Conservation (phyloP, 75 land plant species). For the Pinus albicaulis region DNA sequence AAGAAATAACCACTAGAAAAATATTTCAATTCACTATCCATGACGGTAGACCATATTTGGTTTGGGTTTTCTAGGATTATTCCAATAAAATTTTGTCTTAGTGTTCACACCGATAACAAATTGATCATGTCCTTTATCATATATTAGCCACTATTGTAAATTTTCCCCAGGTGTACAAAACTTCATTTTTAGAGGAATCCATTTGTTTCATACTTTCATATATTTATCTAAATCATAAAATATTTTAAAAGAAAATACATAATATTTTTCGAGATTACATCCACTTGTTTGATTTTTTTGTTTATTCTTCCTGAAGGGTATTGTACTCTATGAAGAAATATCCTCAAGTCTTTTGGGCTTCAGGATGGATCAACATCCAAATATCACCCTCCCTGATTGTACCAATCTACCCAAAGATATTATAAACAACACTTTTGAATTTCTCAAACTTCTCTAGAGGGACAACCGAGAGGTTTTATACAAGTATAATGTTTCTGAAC, state of each 20-base stretch:
- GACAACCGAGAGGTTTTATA: constrained; percentile 82
- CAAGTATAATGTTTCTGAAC: constrained; percentile 68
- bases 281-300: constrained; percentile 79
- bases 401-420: constrained; percentile 89
- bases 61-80: constrained; percentile 49
- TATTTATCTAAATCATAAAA: constrained; percentile 91
- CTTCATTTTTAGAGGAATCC: constrained; percentile 80
- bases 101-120: constrained; percentile 79
- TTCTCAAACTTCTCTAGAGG: constrained; percentile 82
- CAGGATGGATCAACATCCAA: constrained; percentile 74
- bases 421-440: constrained; percentile 78
- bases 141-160: constrained; percentile 77
- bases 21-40: constrained; percentile 87
- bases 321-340: constrained; percentile 87
- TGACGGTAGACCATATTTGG: constrained; percentile 74
- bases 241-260: constrained; percentile 80
- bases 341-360: constrained; percentile 67
- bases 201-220: constrained; percentile 83
- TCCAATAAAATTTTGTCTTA: constrained; percentile 92
- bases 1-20: constrained; percentile 89
- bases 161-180: constrained; percentile 88
- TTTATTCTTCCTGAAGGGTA: constrained; percentile 93
- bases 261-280: constrained; percentile 83
- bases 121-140: constrained; percentile 88
- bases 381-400: constrained; percentile 72